Percentiles rank a stretch among this genome's conserved stretches.
phyloP scores from a whole-genome alignment of 768 basidiomycete genomes.

The Lentinula edodes region DNA sequence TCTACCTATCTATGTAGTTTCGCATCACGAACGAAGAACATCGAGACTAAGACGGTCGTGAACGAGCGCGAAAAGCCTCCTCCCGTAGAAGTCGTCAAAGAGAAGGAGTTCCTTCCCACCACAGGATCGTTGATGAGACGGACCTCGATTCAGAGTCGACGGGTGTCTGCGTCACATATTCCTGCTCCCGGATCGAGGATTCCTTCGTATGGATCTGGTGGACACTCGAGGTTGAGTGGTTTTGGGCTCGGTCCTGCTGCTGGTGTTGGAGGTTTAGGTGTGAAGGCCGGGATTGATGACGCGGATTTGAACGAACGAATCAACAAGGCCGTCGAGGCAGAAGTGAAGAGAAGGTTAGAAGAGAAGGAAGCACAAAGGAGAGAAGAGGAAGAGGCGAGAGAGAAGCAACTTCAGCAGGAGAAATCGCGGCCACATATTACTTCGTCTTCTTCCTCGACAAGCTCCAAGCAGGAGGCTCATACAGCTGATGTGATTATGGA shows the following conservation, averaged over 20 bases:
- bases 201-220: conserved; percentile 1
- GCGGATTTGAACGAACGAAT: background rate
- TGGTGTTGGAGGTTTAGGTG: conserved; percentile 55
- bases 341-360: conserved; percentile 75
- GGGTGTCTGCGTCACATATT: conserved; percentile 2
- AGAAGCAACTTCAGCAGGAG: conserved; percentile 22
- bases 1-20: conserved; percentile 42
- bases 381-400: conserved; percentile 38
- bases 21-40: conserved; percentile 78
- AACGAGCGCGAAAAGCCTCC: conserved; percentile 63
- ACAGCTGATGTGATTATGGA: background rate
- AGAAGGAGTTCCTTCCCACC: background rate
- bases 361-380: conserved; percentile 60
- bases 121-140: background rate
- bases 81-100: background rate
- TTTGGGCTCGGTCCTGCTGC: background rate
- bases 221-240: conserved; percentile 1
- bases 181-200: background rate
- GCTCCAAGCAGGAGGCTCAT: background rate
- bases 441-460: background rate
- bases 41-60: conserved; percentile 77
- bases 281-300: conserved; percentile 44
- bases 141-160: background rate
- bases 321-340: conserved; percentile 2
- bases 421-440: background rate